Evolutionary conservation across 257 asterid genomes (phyloP), one percentile per base, ranked within the genome.

Genomic region (Nicotiana knightiana): DNA sequence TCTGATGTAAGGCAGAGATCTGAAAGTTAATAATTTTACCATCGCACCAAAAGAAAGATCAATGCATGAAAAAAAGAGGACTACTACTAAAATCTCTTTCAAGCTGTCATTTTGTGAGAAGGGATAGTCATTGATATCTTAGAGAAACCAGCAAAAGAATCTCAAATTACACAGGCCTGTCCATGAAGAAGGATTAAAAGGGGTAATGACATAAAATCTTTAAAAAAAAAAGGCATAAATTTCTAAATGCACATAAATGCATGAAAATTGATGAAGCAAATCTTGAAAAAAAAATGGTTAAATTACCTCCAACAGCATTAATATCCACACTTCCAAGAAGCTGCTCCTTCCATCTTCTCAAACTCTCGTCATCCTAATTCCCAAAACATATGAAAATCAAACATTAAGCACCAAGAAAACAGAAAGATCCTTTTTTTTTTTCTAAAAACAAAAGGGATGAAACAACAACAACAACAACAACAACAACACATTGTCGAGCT

Each of bases 301-400:
- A 43, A 73, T 83, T 84, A 95, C 98, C 98, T 91, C 97, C 98
- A 86, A 89, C 98, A 83, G 98, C 85, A 57, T 89, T 85, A 26
- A 95, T 86, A 81, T 94, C 98, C 85, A 94, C 97, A 77, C 96
- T 90, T 58, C 98, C 98, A 55, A 95, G 95, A 86, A 95, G 98
- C 33, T 95, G 98, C n/a, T 95, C 98, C 90, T 95, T 95, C 98
- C 98, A 95, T 87, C 97, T 95, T 86, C 97, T 92, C 90, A 95
- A 90, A 80, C 98, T 95, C 92, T 95, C 98, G 85, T 95, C 98
- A 85, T 93, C 98, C 98, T 95, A 85, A 80, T 68, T 65, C 81
- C 9, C 84, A 85, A 79, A 64, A 35, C 12, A 12, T 66, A 48
- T 65, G 48, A 77, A 33, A 53, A 63, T 16, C 2, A 79, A 13